phyloP scores from a whole-genome alignment of 1,284 basidiomycete species.

The Termitomyces sp. region DNA sequence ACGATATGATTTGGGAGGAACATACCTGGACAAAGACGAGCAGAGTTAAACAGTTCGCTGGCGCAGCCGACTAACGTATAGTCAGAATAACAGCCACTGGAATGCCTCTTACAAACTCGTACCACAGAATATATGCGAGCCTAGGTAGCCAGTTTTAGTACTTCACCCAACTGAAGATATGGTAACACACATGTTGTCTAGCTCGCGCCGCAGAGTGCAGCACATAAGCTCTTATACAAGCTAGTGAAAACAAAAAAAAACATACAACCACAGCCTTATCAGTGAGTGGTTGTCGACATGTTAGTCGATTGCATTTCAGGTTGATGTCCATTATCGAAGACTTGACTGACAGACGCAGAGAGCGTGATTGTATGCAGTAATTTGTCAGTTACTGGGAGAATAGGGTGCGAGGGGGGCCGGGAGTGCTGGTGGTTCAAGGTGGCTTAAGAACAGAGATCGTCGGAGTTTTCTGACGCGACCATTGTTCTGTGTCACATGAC shows the following conservation, averaged over 20 bases:
- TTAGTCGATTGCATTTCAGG: conserved; percentile 71
- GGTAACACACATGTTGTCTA: conserved; percentile 49
- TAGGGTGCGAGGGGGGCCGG: neutral
- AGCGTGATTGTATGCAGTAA: neutral
- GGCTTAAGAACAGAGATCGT: neutral
- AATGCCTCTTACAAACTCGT: conserved; percentile 20
- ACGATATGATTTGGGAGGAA: neutral
- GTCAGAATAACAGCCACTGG: conserved; percentile 7
- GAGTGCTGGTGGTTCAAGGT: neutral
- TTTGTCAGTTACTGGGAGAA: neutral
- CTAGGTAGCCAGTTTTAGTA: conserved; percentile 25
- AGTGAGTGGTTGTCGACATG: conserved; percentile 56
- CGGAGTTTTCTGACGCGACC: neutral
- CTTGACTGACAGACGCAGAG: neutral
- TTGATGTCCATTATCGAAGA: conserved; percentile 40
- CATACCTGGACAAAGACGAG: conserved; percentile 71
- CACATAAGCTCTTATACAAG: neutral
- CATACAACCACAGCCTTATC: conserved; percentile 81
- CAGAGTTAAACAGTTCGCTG: conserved; percentile 71
- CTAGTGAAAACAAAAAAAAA: conserved; percentile 17
- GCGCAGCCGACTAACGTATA: conserved; percentile 67
- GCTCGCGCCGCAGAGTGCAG: neutral
- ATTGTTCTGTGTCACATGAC: conserved; percentile 6
- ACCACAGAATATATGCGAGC: conserved; percentile 83
- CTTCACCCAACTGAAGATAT: neutral